Conservation (phyloP, 148 eudicot genomes). For the Camellia japonica region DNA sequence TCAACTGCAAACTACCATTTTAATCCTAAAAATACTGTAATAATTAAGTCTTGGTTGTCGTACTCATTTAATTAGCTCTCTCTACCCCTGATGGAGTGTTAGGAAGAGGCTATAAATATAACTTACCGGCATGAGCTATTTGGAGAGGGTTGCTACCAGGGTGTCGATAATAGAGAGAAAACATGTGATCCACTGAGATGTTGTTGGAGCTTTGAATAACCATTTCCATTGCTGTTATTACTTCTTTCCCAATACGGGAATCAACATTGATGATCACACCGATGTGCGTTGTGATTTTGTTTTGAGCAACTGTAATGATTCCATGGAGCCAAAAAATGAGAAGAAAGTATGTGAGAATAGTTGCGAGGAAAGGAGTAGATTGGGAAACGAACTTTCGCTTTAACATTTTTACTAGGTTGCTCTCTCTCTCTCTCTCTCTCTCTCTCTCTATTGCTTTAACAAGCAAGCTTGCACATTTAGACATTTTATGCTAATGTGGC, state of each 20-base stretch:
- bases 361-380: neutral
- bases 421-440: no score
- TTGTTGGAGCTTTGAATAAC: conserved; percentile 27
- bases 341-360: neutral
- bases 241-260: conserved; percentile 26
- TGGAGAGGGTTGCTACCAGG: conserved; percentile 21
- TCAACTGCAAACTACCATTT: no score
- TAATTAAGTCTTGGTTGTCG: no score
- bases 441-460: no score
- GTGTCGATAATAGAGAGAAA: conserved; percentile 15
- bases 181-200: conserved; percentile 6
- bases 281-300: conserved; percentile 9
- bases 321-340: neutral
- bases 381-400: neutral
- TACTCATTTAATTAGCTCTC: no score
- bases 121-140: conserved; percentile 29
- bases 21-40: no score
- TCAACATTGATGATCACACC: conserved; percentile 25
- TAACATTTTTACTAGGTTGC: neutral
- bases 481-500: no score
- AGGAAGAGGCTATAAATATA: no score
- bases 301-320: neutral
- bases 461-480: no score
- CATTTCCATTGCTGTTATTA: conserved; percentile 23
- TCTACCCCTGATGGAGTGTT: no score